Conservation (phyloP, 1,284 basidiomycete genomes). For the Apiotrichum sp. region DNA sequence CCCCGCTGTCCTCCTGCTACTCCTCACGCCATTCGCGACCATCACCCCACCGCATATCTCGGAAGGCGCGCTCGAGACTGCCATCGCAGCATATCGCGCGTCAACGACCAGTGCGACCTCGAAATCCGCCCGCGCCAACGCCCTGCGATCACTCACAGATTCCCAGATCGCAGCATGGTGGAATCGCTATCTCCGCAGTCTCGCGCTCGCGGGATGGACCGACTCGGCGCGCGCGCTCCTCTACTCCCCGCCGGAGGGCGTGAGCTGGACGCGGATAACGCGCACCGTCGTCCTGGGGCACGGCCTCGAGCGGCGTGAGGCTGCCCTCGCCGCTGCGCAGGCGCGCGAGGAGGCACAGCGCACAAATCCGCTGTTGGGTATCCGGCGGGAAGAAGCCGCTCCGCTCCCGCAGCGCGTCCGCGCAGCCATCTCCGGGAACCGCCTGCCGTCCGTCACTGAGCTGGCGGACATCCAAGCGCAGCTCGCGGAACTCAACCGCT, state of each 20-base stretch:
- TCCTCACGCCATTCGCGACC: conserved; percentile 23
- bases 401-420: neutral
- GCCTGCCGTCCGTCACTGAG: neutral
- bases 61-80: conserved; percentile 8
- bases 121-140: conserved; percentile 13
- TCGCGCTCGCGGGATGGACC: conserved; percentile 26
- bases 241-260: conserved; percentile 14
- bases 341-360: neutral
- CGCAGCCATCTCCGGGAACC: neutral
- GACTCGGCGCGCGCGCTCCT: conserved; percentile 19
- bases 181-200: conserved; percentile 24
- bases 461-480: conserved; percentile 7
- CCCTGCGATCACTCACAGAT: conserved; percentile 5
- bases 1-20: conserved; percentile 21
- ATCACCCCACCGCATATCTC: conserved; percentile 17
- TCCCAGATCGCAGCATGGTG: conserved; percentile 22
- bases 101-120: conserved; percentile 20
- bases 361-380: neutral
- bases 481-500: conserved; percentile 11
- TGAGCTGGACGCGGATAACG: conserved; percentile 19
- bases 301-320: neutral
- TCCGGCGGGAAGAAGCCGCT: neutral
- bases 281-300: conserved; percentile 7
- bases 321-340: neutral
- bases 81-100: conserved; percentile 15